Evolutionary conservation across 192 early-diverging fungal genomes (phyloP).

Genomic region (Radiomyces spectabilis): DNA sequence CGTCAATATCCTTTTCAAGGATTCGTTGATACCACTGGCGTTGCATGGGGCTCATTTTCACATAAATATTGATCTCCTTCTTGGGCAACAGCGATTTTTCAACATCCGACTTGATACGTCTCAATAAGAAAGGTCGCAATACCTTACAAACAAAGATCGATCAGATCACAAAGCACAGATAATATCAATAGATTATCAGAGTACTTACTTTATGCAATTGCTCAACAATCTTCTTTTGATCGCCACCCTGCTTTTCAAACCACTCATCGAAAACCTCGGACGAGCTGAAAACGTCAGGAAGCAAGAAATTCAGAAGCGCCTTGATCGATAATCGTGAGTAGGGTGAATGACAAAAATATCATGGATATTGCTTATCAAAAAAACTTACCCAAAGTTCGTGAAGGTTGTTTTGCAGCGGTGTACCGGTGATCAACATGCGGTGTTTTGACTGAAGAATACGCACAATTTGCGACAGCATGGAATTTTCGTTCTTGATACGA

Average conservation of each 20-base stretch:
- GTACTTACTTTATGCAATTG: constrained; percentile 49
- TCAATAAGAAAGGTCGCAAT: constrained; percentile 77
- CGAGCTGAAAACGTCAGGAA: constrained; percentile 94
- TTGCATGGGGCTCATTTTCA: constrained; percentile 92
- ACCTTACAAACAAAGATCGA: constrained; percentile 36
- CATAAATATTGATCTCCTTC: constrained; percentile 88
- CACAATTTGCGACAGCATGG: constrained; percentile 90
- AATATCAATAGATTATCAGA: background rate
- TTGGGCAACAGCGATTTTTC: constrained; percentile 95
- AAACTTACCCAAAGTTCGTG: constrained; percentile 86
- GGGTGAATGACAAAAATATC: background rate
- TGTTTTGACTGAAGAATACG: constrained; percentile 81
- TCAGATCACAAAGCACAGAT: background rate
- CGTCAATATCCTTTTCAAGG: constrained; percentile 94
- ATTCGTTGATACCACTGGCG: constrained; percentile 93
- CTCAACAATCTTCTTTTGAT: constrained; percentile 57
- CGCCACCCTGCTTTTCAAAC: constrained; percentile 74
- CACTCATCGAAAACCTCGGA: constrained; percentile 92
- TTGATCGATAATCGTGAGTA: background rate
- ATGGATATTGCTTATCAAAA: background rate
- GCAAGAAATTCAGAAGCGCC: constrained; percentile 91
- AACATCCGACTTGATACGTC: constrained; percentile 90
- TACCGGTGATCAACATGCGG: constrained; percentile 90
- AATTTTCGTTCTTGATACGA: constrained; percentile 98
- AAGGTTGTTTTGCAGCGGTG: constrained; percentile 95